These are phyloP conservation scores for Lentinula detonsa DNA, from an alignment of 768 basidiomycete genomes.

Conservation along the genomic window DNA sequence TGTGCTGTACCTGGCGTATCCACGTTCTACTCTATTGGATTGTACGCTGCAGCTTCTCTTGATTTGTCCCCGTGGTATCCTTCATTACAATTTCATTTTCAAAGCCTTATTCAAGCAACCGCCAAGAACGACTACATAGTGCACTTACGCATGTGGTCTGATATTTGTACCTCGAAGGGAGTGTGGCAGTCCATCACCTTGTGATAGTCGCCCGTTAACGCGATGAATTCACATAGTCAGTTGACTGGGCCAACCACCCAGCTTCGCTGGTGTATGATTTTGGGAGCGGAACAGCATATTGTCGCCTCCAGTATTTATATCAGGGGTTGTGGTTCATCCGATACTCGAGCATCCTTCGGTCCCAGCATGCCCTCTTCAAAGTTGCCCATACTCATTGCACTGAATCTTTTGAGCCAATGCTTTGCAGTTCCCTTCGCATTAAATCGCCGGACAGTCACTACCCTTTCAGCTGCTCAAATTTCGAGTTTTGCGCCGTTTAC, in stretches of 20 bases:
- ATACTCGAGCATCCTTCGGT: background rate
- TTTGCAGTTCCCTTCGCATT: background rate
- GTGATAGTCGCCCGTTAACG: background rate
- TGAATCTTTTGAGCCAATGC: background rate
- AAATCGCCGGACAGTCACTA: background rate
- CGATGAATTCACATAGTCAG: background rate
- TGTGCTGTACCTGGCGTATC: too few relatives aligned
- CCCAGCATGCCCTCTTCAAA: background rate
- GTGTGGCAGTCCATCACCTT: background rate
- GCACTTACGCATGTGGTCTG: too few relatives aligned
- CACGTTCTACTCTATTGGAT: too few relatives aligned
- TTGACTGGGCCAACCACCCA: background rate
- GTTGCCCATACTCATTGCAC: background rate
- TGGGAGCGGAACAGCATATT: background rate
- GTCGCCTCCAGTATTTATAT: background rate
- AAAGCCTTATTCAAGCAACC: too few relatives aligned
- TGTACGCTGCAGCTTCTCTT: too few relatives aligned
- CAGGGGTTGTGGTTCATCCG: background rate
- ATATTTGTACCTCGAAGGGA: too few relatives aligned
- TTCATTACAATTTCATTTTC: too few relatives aligned
- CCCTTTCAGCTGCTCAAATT: slow-evolving; percentile 17
- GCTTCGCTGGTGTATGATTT: background rate
- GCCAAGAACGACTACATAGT: too few relatives aligned
- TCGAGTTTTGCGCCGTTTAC: slow-evolving; percentile 27
- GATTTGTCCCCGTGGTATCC: too few relatives aligned